Evolutionary conservation across 2,329 filamentous ascomycete species (phyloP).

Genomic region (Fusarium sp.): DNA sequence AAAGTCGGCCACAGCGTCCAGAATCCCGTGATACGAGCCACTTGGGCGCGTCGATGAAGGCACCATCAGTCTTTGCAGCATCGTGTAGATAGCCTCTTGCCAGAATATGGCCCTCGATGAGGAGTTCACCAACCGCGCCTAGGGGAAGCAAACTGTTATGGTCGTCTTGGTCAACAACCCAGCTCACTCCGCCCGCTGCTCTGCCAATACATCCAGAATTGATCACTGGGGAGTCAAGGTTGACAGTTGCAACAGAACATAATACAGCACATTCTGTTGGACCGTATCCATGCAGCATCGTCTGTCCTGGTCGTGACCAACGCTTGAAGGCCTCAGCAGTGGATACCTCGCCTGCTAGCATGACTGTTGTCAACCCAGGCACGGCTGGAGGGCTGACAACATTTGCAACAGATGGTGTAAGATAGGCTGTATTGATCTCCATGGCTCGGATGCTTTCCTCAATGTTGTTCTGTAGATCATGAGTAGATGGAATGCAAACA

Average conservation of each 20-base stretch:
- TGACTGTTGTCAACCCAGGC: constrained; percentile 1
- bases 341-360: constrained; percentile 12
- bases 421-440: constrained; percentile 10
- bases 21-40: background rate
- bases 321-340: background rate
- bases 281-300: constrained; percentile 6
- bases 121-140: constrained; percentile 3
- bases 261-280: constrained; percentile 18
- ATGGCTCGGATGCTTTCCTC: background rate
- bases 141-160: constrained; percentile 1
- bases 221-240: background rate
- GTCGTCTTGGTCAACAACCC: constrained; percentile 19
- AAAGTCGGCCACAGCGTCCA: constrained; percentile 37
- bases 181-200: background rate
- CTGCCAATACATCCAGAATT: constrained; percentile 8
- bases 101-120: constrained; percentile 14
- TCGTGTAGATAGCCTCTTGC: constrained; percentile 5
- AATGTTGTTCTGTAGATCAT: constrained; percentile 1
- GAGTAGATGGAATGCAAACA: constrained; percentile 7
- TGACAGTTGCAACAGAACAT: background rate
- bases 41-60: background rate
- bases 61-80: background rate
- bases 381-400: constrained; percentile 3
- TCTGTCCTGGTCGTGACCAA: constrained; percentile 11
- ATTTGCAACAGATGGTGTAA: constrained; percentile 13